A percentile compares a stretch with the other conserved stretches of the same genome.
These are phyloP conservation scores for Suillus clintonianus DNA, from an alignment of 768 basidiomycete species.

Conservation along the genomic window DNA sequence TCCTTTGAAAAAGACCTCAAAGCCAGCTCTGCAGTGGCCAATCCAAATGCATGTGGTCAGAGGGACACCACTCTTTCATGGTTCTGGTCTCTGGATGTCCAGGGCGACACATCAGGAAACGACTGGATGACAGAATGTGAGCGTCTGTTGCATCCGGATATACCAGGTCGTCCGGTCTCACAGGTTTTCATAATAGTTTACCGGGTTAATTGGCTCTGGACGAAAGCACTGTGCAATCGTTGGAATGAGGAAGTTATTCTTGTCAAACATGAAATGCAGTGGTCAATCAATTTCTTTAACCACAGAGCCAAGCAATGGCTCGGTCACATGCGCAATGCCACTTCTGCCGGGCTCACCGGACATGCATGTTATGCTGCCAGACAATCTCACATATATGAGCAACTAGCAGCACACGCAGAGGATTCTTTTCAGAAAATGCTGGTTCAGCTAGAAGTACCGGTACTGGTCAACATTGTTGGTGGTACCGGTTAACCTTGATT, in stretches of 20 bases:
- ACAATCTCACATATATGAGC: not conserved
- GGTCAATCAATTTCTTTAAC: not conserved
- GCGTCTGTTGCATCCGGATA: not conserved
- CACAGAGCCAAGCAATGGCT: not conserved
- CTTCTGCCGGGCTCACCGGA: not conserved
- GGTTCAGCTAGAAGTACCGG: too few species aligned
- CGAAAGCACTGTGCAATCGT: slow-evolving; percentile 1
- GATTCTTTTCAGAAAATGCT: not conserved
- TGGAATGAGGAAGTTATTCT: slow-evolving; percentile 7
- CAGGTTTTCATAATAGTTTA: slow-evolving; percentile 2
- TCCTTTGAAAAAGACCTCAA: slow-evolving; percentile 6
- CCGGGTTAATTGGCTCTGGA: slow-evolving; percentile 7
- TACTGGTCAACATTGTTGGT: too few species aligned
- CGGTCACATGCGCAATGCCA: not conserved
- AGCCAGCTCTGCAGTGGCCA: not conserved
- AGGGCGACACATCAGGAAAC: not conserved
- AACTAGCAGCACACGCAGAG: not conserved
- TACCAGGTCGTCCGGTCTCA: not conserved
- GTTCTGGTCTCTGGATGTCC: slow-evolving; percentile 12
- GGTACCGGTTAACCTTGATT: too few species aligned
- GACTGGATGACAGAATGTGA: slow-evolving; percentile 13
- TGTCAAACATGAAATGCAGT: not conserved
- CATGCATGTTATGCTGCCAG: not conserved
- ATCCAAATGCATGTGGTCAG: slow-evolving; percentile 8
- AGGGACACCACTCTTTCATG: slow-evolving; percentile 4